Percentiles rank a stretch among this genome's conserved stretches.
Conservation (phyloP, 352 stramenopile species). For the Globisporangium uncinulatum region DNA sequence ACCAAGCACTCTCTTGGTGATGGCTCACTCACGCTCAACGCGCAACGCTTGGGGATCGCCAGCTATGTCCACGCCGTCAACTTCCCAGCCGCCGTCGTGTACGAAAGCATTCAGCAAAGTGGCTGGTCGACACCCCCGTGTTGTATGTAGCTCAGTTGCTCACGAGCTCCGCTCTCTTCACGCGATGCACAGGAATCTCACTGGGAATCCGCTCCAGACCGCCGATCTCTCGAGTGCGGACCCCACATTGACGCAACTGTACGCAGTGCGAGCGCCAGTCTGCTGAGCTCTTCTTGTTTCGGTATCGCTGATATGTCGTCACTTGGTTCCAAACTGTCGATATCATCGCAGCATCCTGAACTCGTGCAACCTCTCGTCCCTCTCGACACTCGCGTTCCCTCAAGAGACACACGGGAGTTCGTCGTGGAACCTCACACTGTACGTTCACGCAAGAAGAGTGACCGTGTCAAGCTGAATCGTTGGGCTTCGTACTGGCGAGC, state of each 20-base stretch:
- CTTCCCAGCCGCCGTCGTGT: not conserved
- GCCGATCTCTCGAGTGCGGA: conserved; percentile 3
- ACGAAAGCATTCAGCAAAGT: not conserved
- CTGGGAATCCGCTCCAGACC: conserved; percentile 8
- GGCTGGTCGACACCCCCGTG: no score
- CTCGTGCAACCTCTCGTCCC: conserved; percentile 6
- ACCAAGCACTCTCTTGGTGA: not conserved
- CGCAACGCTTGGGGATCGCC: conserved; percentile 2
- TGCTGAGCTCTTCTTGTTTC: no score
- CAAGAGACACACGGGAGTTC: not conserved
- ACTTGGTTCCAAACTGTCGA: no score
- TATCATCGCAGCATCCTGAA: conserved; percentile 1
- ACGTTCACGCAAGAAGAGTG: not conserved
- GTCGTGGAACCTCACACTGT: conserved; percentile 3
- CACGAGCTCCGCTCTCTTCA: not conserved
- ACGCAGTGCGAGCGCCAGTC: not conserved
- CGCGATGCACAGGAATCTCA: conserved; percentile 6
- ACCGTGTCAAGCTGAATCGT: no score
- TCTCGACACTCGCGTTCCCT: conserved; percentile 1
- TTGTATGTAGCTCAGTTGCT: no score
- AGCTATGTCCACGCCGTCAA: conserved; percentile 4
- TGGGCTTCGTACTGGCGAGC: no score
- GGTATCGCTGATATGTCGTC: no score
- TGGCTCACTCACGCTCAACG: conserved; percentile 2
- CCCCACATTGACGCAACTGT: conserved; percentile 4